Percentiles rank a stretch among this genome's conserved stretches.
phyloP scores from a whole-genome alignment of 148 eudicot genomes.

The Rhododendron mucronatum region DNA sequence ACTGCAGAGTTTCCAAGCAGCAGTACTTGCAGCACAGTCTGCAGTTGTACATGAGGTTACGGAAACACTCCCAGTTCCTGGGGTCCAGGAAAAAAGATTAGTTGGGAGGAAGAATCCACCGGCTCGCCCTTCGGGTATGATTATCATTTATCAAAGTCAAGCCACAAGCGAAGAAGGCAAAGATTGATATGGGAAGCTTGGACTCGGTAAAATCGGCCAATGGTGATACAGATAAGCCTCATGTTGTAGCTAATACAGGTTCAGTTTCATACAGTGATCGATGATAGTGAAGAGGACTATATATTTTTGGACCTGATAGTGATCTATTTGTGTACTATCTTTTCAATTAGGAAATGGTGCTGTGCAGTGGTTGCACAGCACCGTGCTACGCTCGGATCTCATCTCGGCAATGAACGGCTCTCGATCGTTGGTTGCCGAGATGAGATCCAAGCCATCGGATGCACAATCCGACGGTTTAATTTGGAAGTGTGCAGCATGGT shows the following conservation, averaged over 20 bases:
- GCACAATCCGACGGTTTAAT: too few relatives aligned
- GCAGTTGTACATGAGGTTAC: slow-evolving; percentile 26
- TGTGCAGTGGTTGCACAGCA: too few relatives aligned
- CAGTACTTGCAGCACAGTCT: slow-evolving; percentile 40
- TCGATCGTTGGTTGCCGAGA: too few relatives aligned
- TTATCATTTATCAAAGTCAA: slow-evolving; percentile 63
- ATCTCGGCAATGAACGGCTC: too few relatives aligned
- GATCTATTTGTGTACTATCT: background rate
- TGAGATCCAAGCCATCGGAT: too few relatives aligned
- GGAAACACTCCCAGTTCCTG: slow-evolving; percentile 26
- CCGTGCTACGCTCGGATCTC: too few relatives aligned
- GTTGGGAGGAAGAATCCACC: slow-evolving; percentile 42
- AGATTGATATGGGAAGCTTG: slow-evolving; percentile 28
- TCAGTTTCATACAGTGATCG: too few relatives aligned
- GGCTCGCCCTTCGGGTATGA: slow-evolving; percentile 41
- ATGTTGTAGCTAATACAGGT: slow-evolving; percentile 8
- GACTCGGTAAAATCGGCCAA: slow-evolving; percentile 6
- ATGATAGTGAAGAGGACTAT: slow-evolving; percentile 40
- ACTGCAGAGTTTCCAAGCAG: slow-evolving; percentile 49
- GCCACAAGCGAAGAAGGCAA: slow-evolving; percentile 78
- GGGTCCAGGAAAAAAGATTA: slow-evolving; percentile 32
- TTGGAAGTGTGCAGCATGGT: too few relatives aligned
- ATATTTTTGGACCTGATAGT: background rate
- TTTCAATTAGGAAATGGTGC: background rate
- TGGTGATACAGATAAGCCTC: slow-evolving; percentile 7